Evolutionary conservation across 2,329 filamentous ascomycete species (phyloP).

Genomic region (Camptophora hylomeconis): DNA sequence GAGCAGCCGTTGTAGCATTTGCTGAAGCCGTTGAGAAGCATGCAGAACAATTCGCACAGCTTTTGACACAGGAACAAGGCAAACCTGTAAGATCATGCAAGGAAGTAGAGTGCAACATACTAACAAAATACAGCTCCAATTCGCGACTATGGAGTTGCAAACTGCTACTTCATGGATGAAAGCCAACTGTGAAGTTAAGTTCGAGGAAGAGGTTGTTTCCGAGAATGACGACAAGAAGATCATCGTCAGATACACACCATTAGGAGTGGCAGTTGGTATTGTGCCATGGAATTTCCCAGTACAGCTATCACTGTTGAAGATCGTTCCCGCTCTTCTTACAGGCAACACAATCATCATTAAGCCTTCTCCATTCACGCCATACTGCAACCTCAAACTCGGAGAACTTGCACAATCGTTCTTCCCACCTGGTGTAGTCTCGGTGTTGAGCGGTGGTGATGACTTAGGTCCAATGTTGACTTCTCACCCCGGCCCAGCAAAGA

Average conservation of each 20-base stretch:
- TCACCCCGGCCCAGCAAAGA: conserved; percentile 49
- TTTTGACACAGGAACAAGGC: conserved; percentile 31
- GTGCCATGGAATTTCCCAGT: conserved; percentile 47
- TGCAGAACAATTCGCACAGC: conserved; percentile 23
- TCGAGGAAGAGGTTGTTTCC: conserved; percentile 13
- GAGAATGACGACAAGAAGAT: conserved; percentile 15
- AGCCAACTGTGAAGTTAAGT: conserved; percentile 9
- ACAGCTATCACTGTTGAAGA: conserved; percentile 35
- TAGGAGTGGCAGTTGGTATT: conserved; percentile 38
- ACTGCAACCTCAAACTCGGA: conserved; percentile 39
- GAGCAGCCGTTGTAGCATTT: conserved; percentile 21
- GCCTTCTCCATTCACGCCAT: conserved; percentile 44
- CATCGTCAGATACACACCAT: conserved; percentile 23
- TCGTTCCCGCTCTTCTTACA: conserved; percentile 36
- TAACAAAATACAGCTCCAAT: conserved; percentile 9
- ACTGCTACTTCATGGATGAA: conserved; percentile 13
- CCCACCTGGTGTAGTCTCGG: conserved; percentile 50
- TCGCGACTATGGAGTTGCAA: conserved; percentile 11
- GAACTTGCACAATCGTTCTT: conserved; percentile 47
- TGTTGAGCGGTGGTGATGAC: conserved; percentile 45
- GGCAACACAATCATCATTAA: conserved; percentile 46
- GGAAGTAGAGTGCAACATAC: not conserved
- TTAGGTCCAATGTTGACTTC: conserved; percentile 46
- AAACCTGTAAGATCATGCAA: conserved; percentile 21
- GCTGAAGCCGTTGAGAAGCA: conserved; percentile 24